Evolutionary conservation across 208 protist genomes (phyloP), one percentile per base, ranked within the genome.

Genomic region (Acanthamoeba royreba): DNA sequence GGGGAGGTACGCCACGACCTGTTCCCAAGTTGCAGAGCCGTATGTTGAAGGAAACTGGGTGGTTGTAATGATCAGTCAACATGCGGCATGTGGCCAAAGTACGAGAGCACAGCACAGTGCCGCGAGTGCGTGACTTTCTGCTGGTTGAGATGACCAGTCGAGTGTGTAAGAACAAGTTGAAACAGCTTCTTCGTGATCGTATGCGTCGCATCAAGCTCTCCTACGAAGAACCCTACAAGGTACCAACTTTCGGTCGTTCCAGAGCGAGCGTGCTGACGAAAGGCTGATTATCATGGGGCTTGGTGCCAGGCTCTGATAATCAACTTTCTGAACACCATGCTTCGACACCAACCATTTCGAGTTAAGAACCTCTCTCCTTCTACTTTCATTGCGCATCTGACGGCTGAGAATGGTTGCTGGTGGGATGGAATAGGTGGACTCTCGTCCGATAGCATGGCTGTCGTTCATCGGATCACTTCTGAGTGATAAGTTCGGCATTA

Each of bases 321-420:
- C 87, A 92, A 92, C 87, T 92, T 92, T 58, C 17, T 92, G 55
- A 92, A 92, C 33, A 92, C 87, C 19, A 92, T 92, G 33, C 87
- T 92, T 15, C 55, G 61, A 19, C 87, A 92, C n/a, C 38, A 55
- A 28, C 81, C 81, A 11, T 89, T 89, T 49, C 81, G 52, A n/a
- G 87, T 92, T 38, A n/a, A 31, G 19, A 61, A 8, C n/a, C n/a
- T n/a, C n/a, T n/a, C n/a, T n/a, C n/a, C n/a, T n/a, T n/a, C n/a
- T n/a, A n/a, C 45, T 17, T 3, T 8, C 11, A 0, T 25, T 58
- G 46, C 28, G 17, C n/a, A n/a, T n/a, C n/a, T n/a, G n/a, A n/a
- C n/a, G n/a, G n/a, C n/a, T n/a, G n/a, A n/a, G n/a, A n/a, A n/a
- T 69, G 52, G 9, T 22, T 22, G n/a, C 11, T 19, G 8, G 35